These are phyloP conservation scores for Spiraea crenata DNA, from an alignment of 331 rosid species.

Conservation along the genomic window DNA sequence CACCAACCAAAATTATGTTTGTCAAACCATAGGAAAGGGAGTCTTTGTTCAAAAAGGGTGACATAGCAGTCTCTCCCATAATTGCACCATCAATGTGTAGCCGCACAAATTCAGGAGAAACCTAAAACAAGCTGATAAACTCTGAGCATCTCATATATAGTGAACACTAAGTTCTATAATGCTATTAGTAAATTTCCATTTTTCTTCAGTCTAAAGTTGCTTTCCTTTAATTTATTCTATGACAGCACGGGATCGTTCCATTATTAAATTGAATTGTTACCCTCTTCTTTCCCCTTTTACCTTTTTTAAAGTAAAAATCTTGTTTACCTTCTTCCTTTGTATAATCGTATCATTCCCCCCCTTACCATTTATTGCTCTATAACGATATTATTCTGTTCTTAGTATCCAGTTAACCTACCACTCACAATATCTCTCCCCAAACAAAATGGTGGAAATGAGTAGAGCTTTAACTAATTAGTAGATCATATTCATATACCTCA, in stretches of 20 bases:
- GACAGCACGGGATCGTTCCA: not conserved
- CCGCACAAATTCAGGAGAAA: slow-evolving; percentile 50
- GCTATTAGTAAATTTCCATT: not conserved
- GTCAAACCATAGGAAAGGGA: slow-evolving; percentile 30
- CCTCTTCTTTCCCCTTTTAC: not conserved
- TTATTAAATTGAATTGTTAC: not conserved
- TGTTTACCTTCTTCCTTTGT: not conserved
- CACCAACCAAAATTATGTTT: slow-evolving; percentile 52
- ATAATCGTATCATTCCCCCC: not conserved
- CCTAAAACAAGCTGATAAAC: slow-evolving; percentile 44
- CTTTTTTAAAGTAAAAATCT: not conserved
- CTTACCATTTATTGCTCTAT: not conserved
- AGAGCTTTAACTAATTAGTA: slow-evolving; percentile 15
- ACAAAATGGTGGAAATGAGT: not conserved
- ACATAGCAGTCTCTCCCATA: slow-evolving; percentile 45
- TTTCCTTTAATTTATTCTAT: not conserved
- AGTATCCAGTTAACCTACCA: not conserved
- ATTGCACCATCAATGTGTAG: slow-evolving; percentile 70
- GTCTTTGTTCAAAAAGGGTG: slow-evolving; percentile 37
- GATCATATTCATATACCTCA: slow-evolving; percentile 58
- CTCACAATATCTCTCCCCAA: not conserved
- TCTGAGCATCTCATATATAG: slow-evolving; percentile 17
- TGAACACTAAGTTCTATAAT: not conserved
- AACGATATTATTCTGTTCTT: not conserved
- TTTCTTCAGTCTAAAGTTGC: too few relatives aligned